Conservation (phyloP, 129 eudicot genomes). For the Helichrysum umbraculigerum region DNA sequence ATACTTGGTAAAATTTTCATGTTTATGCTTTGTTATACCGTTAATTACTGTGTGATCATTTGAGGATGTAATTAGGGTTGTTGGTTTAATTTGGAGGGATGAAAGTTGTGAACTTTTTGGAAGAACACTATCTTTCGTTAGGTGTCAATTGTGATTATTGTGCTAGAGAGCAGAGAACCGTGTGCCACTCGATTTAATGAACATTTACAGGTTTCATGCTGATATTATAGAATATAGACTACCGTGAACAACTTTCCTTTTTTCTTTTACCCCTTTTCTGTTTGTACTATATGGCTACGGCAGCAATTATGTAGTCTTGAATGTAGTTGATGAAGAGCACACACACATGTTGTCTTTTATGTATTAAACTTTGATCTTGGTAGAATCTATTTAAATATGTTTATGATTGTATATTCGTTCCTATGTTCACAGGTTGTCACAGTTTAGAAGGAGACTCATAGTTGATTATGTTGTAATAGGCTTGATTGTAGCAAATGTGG, state of each 20-base stretch:
- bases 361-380: not conserved
- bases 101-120: too few relatives aligned
- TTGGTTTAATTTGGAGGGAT: not conserved
- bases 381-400: not conserved
- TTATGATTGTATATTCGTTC: not conserved
- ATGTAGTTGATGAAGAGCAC: not conserved
- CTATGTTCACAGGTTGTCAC: too few relatives aligned
- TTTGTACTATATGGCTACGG: not conserved
- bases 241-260: slow-evolving; percentile 2
- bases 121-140: too few relatives aligned
- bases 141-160: too few relatives aligned
- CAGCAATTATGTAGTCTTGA: not conserved
- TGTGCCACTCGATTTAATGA: too few relatives aligned
- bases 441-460: too few relatives aligned
- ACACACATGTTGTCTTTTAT: not conserved
- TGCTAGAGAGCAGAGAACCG: too few relatives aligned
- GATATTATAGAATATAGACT: too few relatives aligned
- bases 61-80: slow-evolving; percentile 7
- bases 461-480: too few relatives aligned
- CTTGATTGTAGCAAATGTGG: too few relatives aligned
- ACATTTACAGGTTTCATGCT: too few relatives aligned
- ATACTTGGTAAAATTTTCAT: slow-evolving; percentile 10
- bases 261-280: too few relatives aligned
- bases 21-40: not conserved
- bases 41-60: not conserved